Conservation (phyloP, 371 early-diverging fungal species). For the Rhizopus stolonifer region DNA sequence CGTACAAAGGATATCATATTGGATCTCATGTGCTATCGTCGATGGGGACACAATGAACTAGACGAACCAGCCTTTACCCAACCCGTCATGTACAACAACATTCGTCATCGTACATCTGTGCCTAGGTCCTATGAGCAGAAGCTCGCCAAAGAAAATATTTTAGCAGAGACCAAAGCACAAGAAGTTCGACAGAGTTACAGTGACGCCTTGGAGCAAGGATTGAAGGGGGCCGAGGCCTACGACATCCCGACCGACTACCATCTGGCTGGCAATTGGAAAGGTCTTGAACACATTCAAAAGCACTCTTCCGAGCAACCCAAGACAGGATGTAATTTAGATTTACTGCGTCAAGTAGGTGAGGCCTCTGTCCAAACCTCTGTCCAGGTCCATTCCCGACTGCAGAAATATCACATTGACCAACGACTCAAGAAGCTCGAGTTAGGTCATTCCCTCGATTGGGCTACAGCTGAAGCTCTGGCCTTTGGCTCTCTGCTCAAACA, state of each 20-base stretch:
- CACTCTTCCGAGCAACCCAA: conserved; percentile 10
- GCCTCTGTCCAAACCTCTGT: conserved; percentile 74
- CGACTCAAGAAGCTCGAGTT: conserved; percentile 69
- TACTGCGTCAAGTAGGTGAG: conserved; percentile 67
- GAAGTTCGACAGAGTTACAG: conserved; percentile 56
- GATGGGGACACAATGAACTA: conserved; percentile 97
- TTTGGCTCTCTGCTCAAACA: conserved; percentile 87
- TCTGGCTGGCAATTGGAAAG: conserved; percentile 71
- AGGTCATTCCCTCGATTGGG: conserved; percentile 91
- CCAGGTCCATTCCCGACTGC: conserved; percentile 80
- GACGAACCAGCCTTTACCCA: conserved; percentile 98
- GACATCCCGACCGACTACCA: conserved; percentile 45
- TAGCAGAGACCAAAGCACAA: conserved; percentile 47
- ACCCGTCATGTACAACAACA: conserved; percentile 93
- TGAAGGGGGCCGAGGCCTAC: conserved; percentile 57
- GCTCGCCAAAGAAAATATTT: conserved; percentile 43
- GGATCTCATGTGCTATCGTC: conserved; percentile 91
- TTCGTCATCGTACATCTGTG: conserved; percentile 79
- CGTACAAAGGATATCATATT: conserved; percentile 73
- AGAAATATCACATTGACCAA: conserved; percentile 86
- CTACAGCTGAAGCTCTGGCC: conserved; percentile 94
- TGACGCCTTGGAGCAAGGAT: conserved; percentile 56
- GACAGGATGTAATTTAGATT: conserved; percentile 63
- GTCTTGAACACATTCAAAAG: conserved; percentile 51
- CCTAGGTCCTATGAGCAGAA: conserved; percentile 81